A percentile compares a stretch with the other conserved stretches of the same genome.
These are phyloP conservation scores for Besnoitia besnoiti DNA, from an alignment of 169 alveolate genomes.

Conservation along the genomic window DNA sequence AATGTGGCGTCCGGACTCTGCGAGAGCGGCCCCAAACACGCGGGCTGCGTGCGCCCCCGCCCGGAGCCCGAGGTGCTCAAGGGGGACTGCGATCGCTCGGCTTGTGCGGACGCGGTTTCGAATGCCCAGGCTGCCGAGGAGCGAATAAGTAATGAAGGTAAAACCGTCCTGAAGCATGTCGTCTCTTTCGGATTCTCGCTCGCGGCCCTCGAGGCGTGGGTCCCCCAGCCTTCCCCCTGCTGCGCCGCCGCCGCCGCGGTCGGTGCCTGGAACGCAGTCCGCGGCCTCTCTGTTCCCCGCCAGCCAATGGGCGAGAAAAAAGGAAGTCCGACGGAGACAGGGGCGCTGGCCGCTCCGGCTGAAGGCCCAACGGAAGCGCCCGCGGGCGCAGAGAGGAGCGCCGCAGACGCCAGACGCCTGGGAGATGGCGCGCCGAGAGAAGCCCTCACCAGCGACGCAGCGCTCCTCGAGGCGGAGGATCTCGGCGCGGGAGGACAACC, in stretches of 20 bases:
- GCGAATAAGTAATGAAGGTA: background rate
- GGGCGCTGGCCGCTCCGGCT: too few species aligned
- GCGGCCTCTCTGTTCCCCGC: background rate
- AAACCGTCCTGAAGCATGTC: background rate
- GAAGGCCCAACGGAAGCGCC: too few species aligned
- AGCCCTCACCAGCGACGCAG: too few species aligned
- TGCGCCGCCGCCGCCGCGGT: slow-evolving; percentile 25
- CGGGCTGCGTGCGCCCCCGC: too few species aligned
- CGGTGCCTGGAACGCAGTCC: slow-evolving; percentile 11
- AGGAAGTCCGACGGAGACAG: background rate
- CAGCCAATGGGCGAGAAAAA: background rate
- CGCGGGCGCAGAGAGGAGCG: background rate
- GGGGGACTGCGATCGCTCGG: background rate
- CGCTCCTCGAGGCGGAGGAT: too few species aligned
- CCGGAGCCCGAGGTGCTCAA: too few species aligned
- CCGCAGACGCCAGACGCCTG: background rate
- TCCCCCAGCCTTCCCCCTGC: slow-evolving; percentile 1
- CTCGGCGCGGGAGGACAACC: background rate
- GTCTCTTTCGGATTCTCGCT: background rate
- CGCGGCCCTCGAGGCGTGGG: background rate
- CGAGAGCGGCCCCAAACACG: too few species aligned
- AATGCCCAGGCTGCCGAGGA: background rate
- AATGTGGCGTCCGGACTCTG: too few species aligned
- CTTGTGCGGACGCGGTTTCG: background rate
- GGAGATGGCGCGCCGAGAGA: too few species aligned